phyloP scores from a whole-genome alignment of 23 red algal genomes.

The Gracilaria vermiculophylla region DNA sequence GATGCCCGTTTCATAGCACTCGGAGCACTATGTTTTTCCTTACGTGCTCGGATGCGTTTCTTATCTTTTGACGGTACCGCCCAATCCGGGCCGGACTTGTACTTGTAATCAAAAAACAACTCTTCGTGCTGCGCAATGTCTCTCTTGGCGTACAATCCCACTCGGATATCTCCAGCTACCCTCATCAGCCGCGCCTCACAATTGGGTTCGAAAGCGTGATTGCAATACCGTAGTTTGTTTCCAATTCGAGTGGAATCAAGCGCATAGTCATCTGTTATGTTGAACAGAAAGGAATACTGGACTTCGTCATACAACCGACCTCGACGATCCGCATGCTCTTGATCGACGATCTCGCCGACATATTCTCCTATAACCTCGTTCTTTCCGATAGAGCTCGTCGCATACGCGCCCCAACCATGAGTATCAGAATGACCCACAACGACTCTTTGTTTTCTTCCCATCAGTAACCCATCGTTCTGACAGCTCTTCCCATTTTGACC shows the following conservation, averaged over 20 bases:
- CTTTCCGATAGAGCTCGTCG: conserved; percentile 25
- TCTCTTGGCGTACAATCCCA: conserved; percentile 76
- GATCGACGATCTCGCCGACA: conserved; percentile 79
- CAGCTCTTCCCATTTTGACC: conserved; percentile 17
- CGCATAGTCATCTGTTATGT: conserved; percentile 62
- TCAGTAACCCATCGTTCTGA: conserved; percentile 61
- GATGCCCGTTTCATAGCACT: neutral
- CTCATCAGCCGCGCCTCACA: conserved; percentile 64
- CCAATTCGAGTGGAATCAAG: conserved; percentile 81
- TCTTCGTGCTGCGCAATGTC: conserved; percentile 87
- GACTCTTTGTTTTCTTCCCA: conserved; percentile 31
- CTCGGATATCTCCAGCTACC: conserved; percentile 76
- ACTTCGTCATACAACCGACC: conserved; percentile 77
- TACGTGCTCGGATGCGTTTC: neutral
- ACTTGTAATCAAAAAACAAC: conserved; percentile 93
- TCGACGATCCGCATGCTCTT: conserved; percentile 77
- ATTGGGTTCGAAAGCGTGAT: conserved; percentile 75
- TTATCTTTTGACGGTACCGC: conserved; percentile 8
- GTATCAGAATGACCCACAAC: conserved; percentile 61
- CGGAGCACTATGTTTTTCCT: neutral
- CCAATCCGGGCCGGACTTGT: conserved; percentile 59
- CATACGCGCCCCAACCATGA: conserved; percentile 85
- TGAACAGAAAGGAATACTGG: conserved; percentile 80
- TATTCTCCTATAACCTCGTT: conserved; percentile 86
- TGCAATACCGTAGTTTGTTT: conserved; percentile 78